Conservation (phyloP, 768 basidiomycete genomes). For the Rubroboletus satanas region DNA sequence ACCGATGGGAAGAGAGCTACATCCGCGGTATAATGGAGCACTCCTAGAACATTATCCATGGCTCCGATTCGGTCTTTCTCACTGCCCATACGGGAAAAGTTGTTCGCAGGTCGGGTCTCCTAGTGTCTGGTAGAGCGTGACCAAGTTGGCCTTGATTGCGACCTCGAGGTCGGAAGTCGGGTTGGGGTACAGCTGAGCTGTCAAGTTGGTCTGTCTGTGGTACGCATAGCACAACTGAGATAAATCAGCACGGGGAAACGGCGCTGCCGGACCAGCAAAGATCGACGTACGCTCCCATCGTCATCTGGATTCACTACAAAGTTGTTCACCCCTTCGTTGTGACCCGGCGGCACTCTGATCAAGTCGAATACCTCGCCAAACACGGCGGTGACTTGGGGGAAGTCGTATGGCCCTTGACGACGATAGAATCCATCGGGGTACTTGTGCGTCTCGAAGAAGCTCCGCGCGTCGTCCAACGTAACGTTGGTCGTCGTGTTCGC, state of each 20-base stretch:
- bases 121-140: constrained; percentile 13
- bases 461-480: constrained; percentile 15
- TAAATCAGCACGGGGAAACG: neutral
- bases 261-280: neutral
- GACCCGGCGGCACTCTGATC: constrained; percentile 12
- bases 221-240: constrained; percentile 19
- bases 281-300: constrained; percentile 10
- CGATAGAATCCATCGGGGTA: constrained; percentile 22
- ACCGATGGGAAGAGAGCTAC: neutral
- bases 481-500: constrained; percentile 15
- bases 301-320: constrained; percentile 13
- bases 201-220: constrained; percentile 20
- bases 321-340: constrained; percentile 18
- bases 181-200: constrained; percentile 20
- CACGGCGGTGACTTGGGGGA: neutral
- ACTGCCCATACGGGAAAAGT: constrained; percentile 17
- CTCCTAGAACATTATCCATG: neutral
- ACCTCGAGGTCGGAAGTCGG: constrained; percentile 16
- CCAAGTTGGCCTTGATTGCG: constrained; percentile 23
- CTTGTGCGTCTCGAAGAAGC: constrained; percentile 16
- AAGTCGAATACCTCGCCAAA: neutral
- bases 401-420: constrained; percentile 16
- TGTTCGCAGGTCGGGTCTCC: constrained; percentile 11
- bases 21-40: too few relatives aligned
- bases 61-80: neutral